A percentile compares a stretch with the other conserved stretches of the same genome.
Evolutionary conservation across 768 basidiomycete species (phyloP).

Genomic region (Mycena rebaudengoi): DNA sequence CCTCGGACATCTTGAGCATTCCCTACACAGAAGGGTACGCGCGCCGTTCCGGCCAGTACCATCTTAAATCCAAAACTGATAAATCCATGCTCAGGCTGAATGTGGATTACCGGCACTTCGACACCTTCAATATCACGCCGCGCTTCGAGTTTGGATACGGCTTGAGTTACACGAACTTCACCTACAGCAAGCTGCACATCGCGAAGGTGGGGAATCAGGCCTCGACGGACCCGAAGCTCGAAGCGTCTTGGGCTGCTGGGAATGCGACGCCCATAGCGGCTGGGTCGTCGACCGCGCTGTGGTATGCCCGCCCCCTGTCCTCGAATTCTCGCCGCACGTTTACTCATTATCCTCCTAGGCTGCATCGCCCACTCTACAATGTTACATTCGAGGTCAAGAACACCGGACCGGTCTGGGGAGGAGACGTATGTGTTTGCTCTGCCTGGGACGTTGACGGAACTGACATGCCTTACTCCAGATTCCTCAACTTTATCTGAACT

Average conservation of each 20-base stretch:
- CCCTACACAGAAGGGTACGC: constrained; percentile 65
- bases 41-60: neutral
- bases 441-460: neutral
- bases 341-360: constrained; percentile 43
- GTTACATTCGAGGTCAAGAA: constrained; percentile 76
- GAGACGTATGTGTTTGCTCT: constrained; percentile 60
- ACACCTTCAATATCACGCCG: constrained; percentile 67
- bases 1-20: constrained; percentile 54
- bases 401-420: constrained; percentile 66
- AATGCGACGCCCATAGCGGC: constrained; percentile 59
- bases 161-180: constrained; percentile 84
- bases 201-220: constrained; percentile 48
- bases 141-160: constrained; percentile 94
- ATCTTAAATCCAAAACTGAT: neutral
- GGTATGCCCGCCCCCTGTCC: constrained; percentile 43
- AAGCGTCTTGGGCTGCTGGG: constrained; percentile 65
- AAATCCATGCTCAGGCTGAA: constrained; percentile 47
- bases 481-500: constrained; percentile 80
- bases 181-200: constrained; percentile 68
- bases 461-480: constrained; percentile 48
- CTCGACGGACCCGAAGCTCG: constrained; percentile 47
- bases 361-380: constrained; percentile 69
- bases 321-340: neutral
- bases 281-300: constrained; percentile 70
- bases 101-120: constrained; percentile 80